Base-by-base conservation (phyloP, 2,329 filamentous ascomycete genomes). In the Botrytis tulipae region DNA sequence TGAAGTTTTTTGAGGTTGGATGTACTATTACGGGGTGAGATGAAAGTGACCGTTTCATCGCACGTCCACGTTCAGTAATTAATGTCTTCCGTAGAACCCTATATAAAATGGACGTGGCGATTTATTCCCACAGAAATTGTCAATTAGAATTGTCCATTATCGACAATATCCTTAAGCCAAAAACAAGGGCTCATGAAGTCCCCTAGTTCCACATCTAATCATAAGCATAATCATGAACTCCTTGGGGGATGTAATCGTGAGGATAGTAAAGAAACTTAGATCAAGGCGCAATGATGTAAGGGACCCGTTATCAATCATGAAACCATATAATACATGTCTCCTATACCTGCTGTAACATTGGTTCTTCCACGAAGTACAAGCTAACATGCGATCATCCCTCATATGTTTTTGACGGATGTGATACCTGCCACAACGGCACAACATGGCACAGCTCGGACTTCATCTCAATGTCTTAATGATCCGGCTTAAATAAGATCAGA, bases 291-390 rank as follows among this genome's bases (percentile, higher is more conserved):
- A 66, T 60, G 40, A 51, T 22, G 10, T 69, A 61, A 42, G 44
- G 61, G n/a, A 57, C 35, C 65, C 32, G 37, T 10, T 29, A 29
- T 48, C 70, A 74, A 74, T 74, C 74, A 73, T 78, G 78, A 79
- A 79, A 80, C 78, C 73, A 48, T 40, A 70, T 71, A 67, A 72
- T 73, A 44, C 68, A 73, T 44, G 32, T 65, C 20, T 42, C 14
- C 14, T 60, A 67, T 66, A 71, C 71, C 37, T 37, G 12, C 60
- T 51, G 70, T 65, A 73, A 77, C 76, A 70, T 73, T 74, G 74
- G 74, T 69, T 70, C 70, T 77, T 79, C 76, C 78, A 76, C 76
- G 35, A 54, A 74, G 76, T 75, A 71, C 76, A 77, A 74, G 51
- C 35, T 57, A 42, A 37, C 37, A 42, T 57, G 37, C 32, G n/a